Conservation (phyloP, 176 grass and related monocot species). For the Cenchrus americanus region DNA sequence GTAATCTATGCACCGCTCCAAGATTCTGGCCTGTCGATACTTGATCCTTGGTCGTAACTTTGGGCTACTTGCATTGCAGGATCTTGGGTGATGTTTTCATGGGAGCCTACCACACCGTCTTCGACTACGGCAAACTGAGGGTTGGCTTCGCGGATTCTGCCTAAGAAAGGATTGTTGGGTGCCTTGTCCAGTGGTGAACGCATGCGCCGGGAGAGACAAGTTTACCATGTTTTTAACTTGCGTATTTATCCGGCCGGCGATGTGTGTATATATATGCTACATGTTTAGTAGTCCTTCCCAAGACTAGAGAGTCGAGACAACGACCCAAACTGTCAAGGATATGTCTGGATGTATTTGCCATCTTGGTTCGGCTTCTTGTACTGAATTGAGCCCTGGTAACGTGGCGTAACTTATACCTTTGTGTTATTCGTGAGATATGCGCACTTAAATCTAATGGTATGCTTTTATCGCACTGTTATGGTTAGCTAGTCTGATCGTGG, state of each 20-base stretch:
- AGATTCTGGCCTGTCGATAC: neutral
- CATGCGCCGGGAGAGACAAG: conserved; percentile 27
- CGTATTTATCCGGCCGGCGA: conserved; percentile 31
- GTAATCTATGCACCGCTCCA: conserved; percentile 40
- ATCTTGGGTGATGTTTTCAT: conserved; percentile 99
- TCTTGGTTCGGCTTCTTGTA: neutral
- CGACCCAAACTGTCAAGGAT: conserved; percentile 31
- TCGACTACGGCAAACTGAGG: conserved; percentile 72
- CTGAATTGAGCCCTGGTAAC: neutral
- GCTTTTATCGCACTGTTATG: neutral
- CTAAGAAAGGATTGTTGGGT: conserved; percentile 28
- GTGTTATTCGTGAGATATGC: neutral
- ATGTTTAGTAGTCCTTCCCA: conserved; percentile 32
- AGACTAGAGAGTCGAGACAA: neutral
- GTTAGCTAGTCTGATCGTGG: too few species aligned
- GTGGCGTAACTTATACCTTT: neutral
- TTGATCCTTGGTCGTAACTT: neutral
- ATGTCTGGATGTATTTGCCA: neutral
- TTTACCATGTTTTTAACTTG: conserved; percentile 36
- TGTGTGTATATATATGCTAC: conserved; percentile 47
- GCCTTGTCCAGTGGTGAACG: conserved; percentile 8
- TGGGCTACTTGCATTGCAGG: conserved; percentile 50
- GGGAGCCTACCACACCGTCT: conserved; percentile 92
- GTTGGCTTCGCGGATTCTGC: conserved; percentile 84
- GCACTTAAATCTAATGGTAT: neutral